Evolutionary conservation across 2,329 filamentous ascomycete species (phyloP).

Genomic region (Talaromyces sp.): DNA sequence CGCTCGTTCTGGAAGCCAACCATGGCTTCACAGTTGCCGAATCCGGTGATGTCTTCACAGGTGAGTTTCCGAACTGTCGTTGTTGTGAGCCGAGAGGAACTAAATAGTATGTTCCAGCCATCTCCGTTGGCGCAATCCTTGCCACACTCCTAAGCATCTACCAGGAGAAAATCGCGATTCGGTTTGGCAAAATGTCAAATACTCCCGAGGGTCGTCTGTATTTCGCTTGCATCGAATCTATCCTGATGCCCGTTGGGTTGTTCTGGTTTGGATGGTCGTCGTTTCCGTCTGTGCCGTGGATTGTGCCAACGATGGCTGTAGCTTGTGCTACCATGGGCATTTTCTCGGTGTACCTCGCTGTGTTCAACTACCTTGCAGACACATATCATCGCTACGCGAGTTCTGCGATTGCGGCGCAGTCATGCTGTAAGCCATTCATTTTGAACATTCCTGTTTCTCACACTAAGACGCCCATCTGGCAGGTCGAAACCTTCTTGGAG

Average conservation of each 20-base stretch:
- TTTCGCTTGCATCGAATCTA: conserved; percentile 71
- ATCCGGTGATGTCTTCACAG: conserved; percentile 65
- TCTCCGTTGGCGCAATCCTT: conserved; percentile 62
- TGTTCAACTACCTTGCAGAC: conserved; percentile 91
- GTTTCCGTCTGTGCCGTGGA: conserved; percentile 61
- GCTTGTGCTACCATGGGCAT: conserved; percentile 77
- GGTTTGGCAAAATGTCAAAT: conserved; percentile 40
- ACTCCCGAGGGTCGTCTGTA: conserved; percentile 75
- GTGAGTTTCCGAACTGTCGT: conserved; percentile 23
- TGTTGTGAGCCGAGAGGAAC: not conserved
- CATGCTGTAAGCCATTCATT: conserved; percentile 54
- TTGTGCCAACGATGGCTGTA: conserved; percentile 64
- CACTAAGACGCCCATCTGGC: not conserved
- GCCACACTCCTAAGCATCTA: conserved; percentile 65
- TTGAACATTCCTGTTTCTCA: not conserved
- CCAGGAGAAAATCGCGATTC: conserved; percentile 62
- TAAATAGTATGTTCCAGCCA: conserved; percentile 38
- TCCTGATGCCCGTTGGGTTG: conserved; percentile 70
- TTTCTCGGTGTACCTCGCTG: conserved; percentile 77
- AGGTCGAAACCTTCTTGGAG: conserved; percentile 71
- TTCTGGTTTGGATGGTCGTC: conserved; percentile 76
- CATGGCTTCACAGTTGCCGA: conserved; percentile 65
- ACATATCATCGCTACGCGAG: conserved; percentile 80
- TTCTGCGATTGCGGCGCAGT: conserved; percentile 80
- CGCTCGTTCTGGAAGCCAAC: conserved; percentile 65